Percentiles rank a stretch among this genome's conserved stretches.
phyloP scores from a whole-genome alignment of 2,329 filamentous ascomycete species.

The Curvularia spicifera region DNA sequence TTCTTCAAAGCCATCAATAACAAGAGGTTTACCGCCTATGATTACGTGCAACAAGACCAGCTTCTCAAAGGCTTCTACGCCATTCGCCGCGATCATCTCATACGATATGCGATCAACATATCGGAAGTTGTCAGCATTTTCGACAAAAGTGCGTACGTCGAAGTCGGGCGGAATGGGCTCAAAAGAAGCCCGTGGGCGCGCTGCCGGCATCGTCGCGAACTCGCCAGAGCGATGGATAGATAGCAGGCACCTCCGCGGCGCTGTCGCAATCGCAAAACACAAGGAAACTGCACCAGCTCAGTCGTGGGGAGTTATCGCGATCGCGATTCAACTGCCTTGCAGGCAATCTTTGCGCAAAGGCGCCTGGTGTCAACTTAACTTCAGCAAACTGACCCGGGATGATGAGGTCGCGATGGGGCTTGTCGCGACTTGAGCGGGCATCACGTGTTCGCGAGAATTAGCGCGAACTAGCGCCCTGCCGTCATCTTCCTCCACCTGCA shows the following conservation, averaged over 20 bases:
- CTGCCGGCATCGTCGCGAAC: constrained; percentile 68
- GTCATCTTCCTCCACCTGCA: constrained; percentile 9
- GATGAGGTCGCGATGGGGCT: constrained; percentile 6
- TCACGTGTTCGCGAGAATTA: constrained; percentile 25
- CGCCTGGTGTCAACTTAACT: constrained; percentile 2
- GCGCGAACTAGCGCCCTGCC: constrained; percentile 15
- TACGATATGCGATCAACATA: constrained; percentile 82
- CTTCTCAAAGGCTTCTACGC: constrained; percentile 81
- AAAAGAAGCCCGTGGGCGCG: constrained; percentile 85
- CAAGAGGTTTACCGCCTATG: constrained; percentile 81
- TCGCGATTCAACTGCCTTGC: background rate
- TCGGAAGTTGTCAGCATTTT: constrained; percentile 81
- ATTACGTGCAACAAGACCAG: constrained; percentile 85
- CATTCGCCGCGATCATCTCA: constrained; percentile 77
- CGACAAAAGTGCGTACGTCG: constrained; percentile 76
- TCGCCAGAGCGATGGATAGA: background rate
- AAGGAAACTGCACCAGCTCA: background rate
- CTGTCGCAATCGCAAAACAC: background rate
- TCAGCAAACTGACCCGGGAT: background rate
- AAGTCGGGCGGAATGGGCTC: constrained; percentile 88
- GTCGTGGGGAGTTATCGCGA: background rate
- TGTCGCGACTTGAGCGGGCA: constrained; percentile 1
- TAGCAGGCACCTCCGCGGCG: constrained; percentile 7
- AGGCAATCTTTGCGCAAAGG: background rate
- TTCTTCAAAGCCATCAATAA: constrained; percentile 87